Evolutionary conservation across 352 stramenopile species (phyloP).

Genomic region (Thraustochytrium sp.): DNA sequence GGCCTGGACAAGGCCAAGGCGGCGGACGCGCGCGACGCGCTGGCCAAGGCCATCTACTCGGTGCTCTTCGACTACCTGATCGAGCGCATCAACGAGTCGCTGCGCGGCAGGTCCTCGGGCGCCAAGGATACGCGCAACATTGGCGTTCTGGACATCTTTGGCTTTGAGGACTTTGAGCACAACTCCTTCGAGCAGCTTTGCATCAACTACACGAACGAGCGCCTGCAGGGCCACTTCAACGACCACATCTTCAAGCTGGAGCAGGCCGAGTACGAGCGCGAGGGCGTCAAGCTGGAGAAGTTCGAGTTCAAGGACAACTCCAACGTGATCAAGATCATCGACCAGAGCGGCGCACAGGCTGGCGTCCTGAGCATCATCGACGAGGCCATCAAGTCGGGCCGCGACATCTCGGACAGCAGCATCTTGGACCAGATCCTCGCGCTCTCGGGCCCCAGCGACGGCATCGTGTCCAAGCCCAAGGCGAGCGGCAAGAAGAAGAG

Average conservation of each 20-base stretch:
- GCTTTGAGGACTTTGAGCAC: constrained; percentile 79
- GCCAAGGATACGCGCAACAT: constrained; percentile 60
- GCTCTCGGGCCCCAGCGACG: background rate
- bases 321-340: constrained; percentile 39
- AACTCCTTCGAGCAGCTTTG: constrained; percentile 87
- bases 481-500: constrained; percentile 13
- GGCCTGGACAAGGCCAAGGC: constrained; percentile 57
- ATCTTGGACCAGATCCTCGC: constrained; percentile 14
- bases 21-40: constrained; percentile 67
- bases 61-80: constrained; percentile 79
- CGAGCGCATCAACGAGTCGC: constrained; percentile 65
- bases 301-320: constrained; percentile 83
- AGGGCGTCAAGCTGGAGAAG: constrained; percentile 83
- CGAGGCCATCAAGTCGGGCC: constrained; percentile 27
- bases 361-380: constrained; percentile 28
- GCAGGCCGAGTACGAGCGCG: constrained; percentile 85
- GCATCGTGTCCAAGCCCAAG: constrained; percentile 9
- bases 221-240: constrained; percentile 79
- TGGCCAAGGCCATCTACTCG: constrained; percentile 79
- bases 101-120: background rate
- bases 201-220: constrained; percentile 86
- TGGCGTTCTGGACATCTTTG: constrained; percentile 80
- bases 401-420: background rate
- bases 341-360: background rate
- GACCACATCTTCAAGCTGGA: constrained; percentile 70